Evolutionary conservation across 1,139 yeast species (phyloP).

Genomic region (Hansenula anomala): DNA sequence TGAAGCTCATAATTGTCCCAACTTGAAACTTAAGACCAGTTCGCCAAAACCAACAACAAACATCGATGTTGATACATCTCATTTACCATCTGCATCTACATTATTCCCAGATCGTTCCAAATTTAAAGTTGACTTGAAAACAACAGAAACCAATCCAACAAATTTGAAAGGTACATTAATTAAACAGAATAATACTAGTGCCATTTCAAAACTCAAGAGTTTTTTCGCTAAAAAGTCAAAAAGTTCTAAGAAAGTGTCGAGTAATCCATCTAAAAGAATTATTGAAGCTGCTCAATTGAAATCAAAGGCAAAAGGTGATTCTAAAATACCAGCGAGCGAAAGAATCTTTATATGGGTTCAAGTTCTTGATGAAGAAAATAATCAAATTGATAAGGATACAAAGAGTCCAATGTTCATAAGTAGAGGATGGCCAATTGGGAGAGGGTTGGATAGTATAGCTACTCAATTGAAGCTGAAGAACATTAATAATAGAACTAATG

Average conservation of each 20-base stretch:
- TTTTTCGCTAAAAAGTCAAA: constrained; percentile 30
- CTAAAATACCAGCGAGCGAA: constrained; percentile 46
- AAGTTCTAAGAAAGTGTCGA: constrained; percentile 8
- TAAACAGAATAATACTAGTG: constrained; percentile 25
- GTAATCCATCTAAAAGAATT: constrained; percentile 23
- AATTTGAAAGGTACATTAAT: constrained; percentile 19
- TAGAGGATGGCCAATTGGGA: constrained; percentile 71
- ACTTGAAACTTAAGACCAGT: constrained; percentile 5
- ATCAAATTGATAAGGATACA: constrained; percentile 21
- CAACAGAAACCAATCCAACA: constrained; percentile 11
- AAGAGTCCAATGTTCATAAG: constrained; percentile 46
- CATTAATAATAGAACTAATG: constrained; percentile 46
- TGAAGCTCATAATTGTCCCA: constrained; percentile 41
- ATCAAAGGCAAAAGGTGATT: constrained; percentile 65
- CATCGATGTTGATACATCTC: neutral
- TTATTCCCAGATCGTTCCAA: constrained; percentile 55
- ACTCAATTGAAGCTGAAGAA: constrained; percentile 49
- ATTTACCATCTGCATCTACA: constrained; percentile 30
- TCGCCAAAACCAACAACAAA: too few species aligned
- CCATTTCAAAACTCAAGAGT: constrained; percentile 41
- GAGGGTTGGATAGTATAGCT: constrained; percentile 68
- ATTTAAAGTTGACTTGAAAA: constrained; percentile 33
- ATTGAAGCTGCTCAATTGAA: constrained; percentile 40
- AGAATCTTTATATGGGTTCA: constrained; percentile 63
- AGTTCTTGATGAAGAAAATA: constrained; percentile 33